Percentiles rank a stretch among this genome's conserved stretches.
Evolutionary conservation across 2,329 filamentous ascomycete genomes (phyloP).

Genomic region (Hymenoscyphus albidus): DNA sequence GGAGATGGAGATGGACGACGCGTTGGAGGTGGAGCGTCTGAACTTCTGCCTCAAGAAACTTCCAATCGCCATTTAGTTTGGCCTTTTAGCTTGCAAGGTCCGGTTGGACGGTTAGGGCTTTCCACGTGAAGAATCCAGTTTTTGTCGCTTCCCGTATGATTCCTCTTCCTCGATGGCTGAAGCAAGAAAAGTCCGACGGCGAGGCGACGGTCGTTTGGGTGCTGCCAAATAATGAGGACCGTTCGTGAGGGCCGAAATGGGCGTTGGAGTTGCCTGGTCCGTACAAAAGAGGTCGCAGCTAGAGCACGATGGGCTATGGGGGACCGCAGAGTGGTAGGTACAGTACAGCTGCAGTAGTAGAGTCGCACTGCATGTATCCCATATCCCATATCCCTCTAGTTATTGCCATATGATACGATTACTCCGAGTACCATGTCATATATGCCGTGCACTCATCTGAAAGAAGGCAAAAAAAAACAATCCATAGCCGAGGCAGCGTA

Average conservation of each 20-base stretch:
- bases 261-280: no score
- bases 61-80: constrained; percentile 28
- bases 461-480: not conserved
- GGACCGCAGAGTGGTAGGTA: not conserved
- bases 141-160: not conserved
- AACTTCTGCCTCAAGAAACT: constrained; percentile 29
- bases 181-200: no score
- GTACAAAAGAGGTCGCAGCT: no score
- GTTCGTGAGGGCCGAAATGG: no score
- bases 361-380: not conserved
- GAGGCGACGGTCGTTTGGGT: no score
- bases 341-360: not conserved
- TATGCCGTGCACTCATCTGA: not conserved
- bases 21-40: constrained; percentile 23
- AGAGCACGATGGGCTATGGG: not conserved
- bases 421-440: not conserved
- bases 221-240: no score
- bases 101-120: not conserved
- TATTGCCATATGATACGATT: no score
- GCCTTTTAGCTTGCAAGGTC: not conserved
- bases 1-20: constrained; percentile 20
- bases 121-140: not conserved
- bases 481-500: no score
- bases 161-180: no score
- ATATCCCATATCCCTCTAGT: not conserved